A percentile compares a stretch with the other conserved stretches of the same genome.
Conservation (phyloP, 495 filamentous ascomycete species). For the Sabuloglossum arenarium region DNA sequence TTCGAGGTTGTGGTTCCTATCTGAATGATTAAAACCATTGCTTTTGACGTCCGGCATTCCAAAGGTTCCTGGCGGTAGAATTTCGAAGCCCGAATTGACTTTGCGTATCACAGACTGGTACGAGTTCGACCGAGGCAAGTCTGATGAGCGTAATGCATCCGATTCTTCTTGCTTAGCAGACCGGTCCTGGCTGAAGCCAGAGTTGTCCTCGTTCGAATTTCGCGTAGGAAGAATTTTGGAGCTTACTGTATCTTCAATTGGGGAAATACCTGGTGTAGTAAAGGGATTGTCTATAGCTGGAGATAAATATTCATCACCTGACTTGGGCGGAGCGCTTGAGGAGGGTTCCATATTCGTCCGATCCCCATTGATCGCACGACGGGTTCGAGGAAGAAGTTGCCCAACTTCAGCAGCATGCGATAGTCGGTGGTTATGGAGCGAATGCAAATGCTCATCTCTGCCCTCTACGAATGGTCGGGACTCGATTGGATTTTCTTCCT, state of each 20-base stretch:
- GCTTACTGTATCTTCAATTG: neutral
- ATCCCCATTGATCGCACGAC: constrained; percentile 9
- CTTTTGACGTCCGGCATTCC: neutral
- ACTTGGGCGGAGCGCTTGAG: constrained; percentile 6
- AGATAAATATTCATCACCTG: neutral
- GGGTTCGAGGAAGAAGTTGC: constrained; percentile 20
- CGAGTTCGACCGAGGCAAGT: neutral
- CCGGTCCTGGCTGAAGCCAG: neutral
- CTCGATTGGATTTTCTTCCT: neutral
- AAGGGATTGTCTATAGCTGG: neutral
- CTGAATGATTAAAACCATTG: neutral
- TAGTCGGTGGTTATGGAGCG: constrained; percentile 20
- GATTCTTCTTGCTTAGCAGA: neutral
- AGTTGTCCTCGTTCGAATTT: neutral
- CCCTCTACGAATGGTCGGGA: neutral
- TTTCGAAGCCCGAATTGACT: constrained; percentile 2
- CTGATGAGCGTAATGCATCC: neutral
- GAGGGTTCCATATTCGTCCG: constrained; percentile 7
- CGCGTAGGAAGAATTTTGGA: neutral
- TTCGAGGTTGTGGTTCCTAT: neutral
- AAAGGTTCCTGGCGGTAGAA: constrained; percentile 1
- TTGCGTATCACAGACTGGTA: neutral
- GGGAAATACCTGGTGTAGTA: neutral
- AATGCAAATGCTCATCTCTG: constrained; percentile 14
- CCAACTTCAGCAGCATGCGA: constrained; percentile 27